These are phyloP conservation scores for Colletotrichum australisinense DNA, from an alignment of 2,329 filamentous ascomycete species.

Conservation along the genomic window DNA sequence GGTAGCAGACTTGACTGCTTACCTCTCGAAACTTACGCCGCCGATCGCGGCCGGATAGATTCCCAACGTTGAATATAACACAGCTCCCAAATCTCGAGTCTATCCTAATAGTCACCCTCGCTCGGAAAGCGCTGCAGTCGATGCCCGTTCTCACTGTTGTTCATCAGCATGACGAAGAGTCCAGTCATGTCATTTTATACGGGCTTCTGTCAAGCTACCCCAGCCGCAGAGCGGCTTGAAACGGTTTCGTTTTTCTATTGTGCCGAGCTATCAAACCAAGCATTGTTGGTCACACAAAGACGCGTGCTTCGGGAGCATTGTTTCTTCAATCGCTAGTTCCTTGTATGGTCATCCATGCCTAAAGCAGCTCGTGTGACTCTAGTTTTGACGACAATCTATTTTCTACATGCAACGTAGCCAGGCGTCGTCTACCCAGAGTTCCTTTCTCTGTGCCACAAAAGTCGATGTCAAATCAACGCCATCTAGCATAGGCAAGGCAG, in stretches of 20 bases:
- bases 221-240: not conserved
- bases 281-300: slow-evolving; percentile 7
- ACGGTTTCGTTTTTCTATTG: slow-evolving; percentile 17
- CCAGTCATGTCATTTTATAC: not conserved
- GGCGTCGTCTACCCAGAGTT: no score
- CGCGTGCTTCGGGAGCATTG: not conserved
- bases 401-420: slow-evolving; percentile 27
- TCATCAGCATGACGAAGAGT: not conserved
- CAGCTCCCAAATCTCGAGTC: no score
- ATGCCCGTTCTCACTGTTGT: not conserved
- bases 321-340: not conserved
- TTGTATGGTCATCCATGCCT: no score
- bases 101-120: no score
- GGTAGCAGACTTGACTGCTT: no score
- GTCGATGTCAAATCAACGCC: not conserved
- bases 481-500: slow-evolving; percentile 60
- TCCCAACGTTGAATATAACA: no score
- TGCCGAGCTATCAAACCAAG: slow-evolving; percentile 2
- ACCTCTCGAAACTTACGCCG: no score
- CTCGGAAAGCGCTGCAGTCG: not conserved
- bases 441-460: not conserved
- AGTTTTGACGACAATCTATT: not conserved
- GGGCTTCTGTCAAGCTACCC: not conserved
- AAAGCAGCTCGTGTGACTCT: not conserved
- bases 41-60: no score